A percentile compares a stretch with the other conserved stretches of the same genome.
Conservation (phyloP, 306 rosid species). For the Medicago ruthenica region DNA sequence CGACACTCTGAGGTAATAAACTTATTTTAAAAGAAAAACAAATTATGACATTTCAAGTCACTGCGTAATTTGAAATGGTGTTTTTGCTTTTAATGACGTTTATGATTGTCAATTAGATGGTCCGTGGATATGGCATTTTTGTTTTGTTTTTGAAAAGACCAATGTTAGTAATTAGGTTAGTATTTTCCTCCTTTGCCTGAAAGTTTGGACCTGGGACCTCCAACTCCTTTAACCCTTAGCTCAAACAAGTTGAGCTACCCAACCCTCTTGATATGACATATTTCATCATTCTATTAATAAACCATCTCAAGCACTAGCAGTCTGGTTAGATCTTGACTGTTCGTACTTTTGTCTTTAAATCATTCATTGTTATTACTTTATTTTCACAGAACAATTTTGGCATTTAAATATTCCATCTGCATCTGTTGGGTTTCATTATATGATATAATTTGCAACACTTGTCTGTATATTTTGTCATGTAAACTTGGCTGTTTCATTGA, state of each 20-base stretch:
- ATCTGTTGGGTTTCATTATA: constrained; percentile 27
- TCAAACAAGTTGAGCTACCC: too few species aligned
- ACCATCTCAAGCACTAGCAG: not conserved
- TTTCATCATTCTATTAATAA: constrained; percentile 9
- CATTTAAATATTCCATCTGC: constrained; percentile 16
- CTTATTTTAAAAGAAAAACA: not conserved
- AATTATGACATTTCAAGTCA: not conserved
- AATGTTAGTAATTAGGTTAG: too few species aligned
- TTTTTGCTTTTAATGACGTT: not conserved
- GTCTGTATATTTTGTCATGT: constrained; percentile 26
- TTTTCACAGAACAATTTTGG: not conserved
- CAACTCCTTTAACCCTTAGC: too few species aligned
- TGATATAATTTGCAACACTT: constrained; percentile 21
- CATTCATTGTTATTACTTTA: not conserved
- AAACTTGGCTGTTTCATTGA: constrained; percentile 38
- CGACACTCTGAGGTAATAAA: not conserved
- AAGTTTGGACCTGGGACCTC: too few species aligned
- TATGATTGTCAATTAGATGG: not conserved
- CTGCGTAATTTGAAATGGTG: not conserved
- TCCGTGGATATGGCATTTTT: not conserved
- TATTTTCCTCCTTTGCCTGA: too few species aligned
- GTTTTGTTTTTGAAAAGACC: too few species aligned
- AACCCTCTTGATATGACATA: not conserved
- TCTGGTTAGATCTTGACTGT: constrained; percentile 20
- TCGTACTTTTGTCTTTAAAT: constrained; percentile 2